phyloP scores from a whole-genome alignment of 768 basidiomycete species.

The Lactarius trivialis region DNA sequence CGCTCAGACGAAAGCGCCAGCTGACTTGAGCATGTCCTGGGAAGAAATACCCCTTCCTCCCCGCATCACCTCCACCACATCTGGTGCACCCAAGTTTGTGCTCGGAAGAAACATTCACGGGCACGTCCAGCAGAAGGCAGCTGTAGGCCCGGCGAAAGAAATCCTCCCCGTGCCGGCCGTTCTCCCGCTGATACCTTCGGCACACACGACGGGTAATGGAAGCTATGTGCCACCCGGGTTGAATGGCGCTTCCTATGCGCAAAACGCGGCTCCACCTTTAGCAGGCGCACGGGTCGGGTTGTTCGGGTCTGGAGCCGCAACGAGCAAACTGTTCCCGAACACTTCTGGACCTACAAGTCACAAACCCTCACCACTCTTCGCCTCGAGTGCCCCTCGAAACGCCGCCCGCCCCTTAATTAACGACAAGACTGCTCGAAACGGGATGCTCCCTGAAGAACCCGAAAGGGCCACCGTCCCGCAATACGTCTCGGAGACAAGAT shows the following conservation, averaged over 20 bases:
- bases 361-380: conserved; percentile 10
- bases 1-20: conserved; percentile 17
- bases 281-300: not conserved
- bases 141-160: not conserved
- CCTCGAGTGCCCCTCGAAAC: not conserved
- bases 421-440: not conserved
- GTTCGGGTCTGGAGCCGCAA: conserved; percentile 3
- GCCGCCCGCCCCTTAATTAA: not conserved
- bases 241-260: conserved; percentile 3
- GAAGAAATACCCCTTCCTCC: conserved; percentile 39
- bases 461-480: not conserved
- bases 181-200: not conserved
- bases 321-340: conserved; percentile 5
- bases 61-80: conserved; percentile 18
- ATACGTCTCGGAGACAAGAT: not conserved
- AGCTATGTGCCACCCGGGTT: conserved; percentile 1
- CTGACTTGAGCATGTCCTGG: conserved; percentile 55
- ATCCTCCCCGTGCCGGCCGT: not conserved
- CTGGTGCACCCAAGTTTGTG: conserved; percentile 12
- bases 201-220: not conserved
- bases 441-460: not conserved
- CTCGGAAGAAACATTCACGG: conserved; percentile 15
- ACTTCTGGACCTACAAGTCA: conserved; percentile 1
- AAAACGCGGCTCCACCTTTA: not conserved
- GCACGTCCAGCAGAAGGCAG: not conserved